Conservation (phyloP, 2,329 filamentous ascomycete species). For the Epichloe gansuensis region DNA sequence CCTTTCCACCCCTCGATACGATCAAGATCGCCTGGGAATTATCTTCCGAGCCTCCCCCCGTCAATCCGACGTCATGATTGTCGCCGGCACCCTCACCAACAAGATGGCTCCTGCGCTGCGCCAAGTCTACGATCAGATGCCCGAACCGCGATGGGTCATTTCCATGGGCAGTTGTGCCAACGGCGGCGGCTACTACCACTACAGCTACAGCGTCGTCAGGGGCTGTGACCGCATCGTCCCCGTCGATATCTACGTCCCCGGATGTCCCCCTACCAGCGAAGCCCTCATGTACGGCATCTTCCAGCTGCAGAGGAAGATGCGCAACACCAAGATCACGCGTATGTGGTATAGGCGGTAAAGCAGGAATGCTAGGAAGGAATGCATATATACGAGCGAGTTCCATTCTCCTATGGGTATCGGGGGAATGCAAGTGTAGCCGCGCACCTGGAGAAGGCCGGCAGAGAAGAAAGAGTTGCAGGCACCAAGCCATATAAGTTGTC, state of each 20-base stretch:
- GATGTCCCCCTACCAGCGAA: slow-evolving; percentile 51
- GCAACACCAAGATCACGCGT: slow-evolving; percentile 40
- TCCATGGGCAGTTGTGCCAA: slow-evolving; percentile 80
- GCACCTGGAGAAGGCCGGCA: background rate
- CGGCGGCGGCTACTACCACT: slow-evolving; percentile 78
- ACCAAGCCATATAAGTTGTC: background rate
- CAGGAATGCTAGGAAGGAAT: background rate
- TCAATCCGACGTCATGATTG: slow-evolving; percentile 87
- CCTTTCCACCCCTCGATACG: slow-evolving; percentile 74
- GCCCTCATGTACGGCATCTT: slow-evolving; percentile 60
- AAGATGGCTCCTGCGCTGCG: slow-evolving; percentile 89
- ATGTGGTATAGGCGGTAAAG: slow-evolving; percentile 47
- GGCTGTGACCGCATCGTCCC: slow-evolving; percentile 67
- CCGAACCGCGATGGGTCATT: slow-evolving; percentile 74
- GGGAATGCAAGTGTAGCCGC: background rate
- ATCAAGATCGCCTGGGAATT: slow-evolving; percentile 77
- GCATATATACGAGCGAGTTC: too few species aligned
- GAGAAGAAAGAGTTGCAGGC: background rate
- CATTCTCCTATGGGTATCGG: background rate
- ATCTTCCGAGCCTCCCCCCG: slow-evolving; percentile 77
- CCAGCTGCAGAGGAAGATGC: slow-evolving; percentile 66
- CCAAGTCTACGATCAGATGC: slow-evolving; percentile 94
- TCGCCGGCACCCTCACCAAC: slow-evolving; percentile 84
- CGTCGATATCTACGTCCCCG: slow-evolving; percentile 69
- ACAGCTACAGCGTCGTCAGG: slow-evolving; percentile 65